Conservation (phyloP, 2,329 filamentous ascomycete species). For the Claviceps africana region DNA sequence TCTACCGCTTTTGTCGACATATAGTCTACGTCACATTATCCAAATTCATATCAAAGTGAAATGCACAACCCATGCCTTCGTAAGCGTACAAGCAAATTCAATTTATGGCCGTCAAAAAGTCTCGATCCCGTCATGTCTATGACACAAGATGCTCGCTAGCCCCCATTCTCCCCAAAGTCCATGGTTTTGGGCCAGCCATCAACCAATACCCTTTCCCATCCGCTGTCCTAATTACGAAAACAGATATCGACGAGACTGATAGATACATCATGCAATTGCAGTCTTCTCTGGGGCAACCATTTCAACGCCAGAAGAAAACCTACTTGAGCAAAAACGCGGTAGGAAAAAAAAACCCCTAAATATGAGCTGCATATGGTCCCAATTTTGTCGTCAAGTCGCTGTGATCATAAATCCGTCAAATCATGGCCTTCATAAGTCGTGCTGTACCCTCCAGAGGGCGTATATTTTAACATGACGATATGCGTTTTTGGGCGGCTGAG, state of each 20-base stretch:
- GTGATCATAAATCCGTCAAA: constrained; percentile 4
- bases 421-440: constrained; percentile 7
- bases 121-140: constrained; percentile 5
- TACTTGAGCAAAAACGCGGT: background rate
- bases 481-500: background rate
- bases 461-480: background rate
- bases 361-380: background rate
- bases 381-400: background rate
- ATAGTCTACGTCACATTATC: no score
- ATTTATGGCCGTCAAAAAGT: background rate
- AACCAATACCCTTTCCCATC: background rate
- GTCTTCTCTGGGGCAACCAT: background rate
- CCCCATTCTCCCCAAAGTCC: background rate
- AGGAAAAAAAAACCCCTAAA: background rate
- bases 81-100: background rate
- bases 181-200: background rate
- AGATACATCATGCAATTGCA: background rate
- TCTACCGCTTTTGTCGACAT: no score
- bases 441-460: background rate
- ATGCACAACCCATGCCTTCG: background rate
- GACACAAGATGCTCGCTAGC: constrained; percentile 5
- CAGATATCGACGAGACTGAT: background rate
- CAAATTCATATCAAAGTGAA: background rate
- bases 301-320: background rate
- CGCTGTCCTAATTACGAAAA: background rate